Base-by-base conservation (phyloP, 1,284 basidiomycete genomes). In the Moesziomyces globuligerus region DNA sequence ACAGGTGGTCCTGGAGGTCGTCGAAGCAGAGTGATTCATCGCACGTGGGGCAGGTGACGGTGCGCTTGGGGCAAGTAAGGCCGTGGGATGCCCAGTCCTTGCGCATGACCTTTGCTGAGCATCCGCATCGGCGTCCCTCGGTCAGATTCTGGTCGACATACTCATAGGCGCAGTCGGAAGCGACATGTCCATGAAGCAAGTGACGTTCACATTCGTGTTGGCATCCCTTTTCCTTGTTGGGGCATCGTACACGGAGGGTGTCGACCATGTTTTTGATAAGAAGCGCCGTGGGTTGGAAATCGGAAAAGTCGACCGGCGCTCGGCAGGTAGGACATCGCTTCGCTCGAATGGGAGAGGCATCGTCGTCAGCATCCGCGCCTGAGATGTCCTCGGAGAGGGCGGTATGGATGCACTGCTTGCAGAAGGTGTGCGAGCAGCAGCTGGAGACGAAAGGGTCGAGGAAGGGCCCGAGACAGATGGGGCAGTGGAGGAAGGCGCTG, bases 241-340 rank as follows among this genome's bases (percentile, higher is more conserved):
- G 70, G 28, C 75, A 77, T 26, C 58, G 53, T 13, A 77, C 75
- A 11, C 38, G 51, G 3, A 77, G 67, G 5, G 71, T 66, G 34
- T 77, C 75, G 40, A 77, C 75, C 66, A 77, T 76, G 47, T 75
- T 73, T 25, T 68, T 69, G 56, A 77, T 70, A 18, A 77, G 55
- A 8, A 72, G 54, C 4, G 70, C 64, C 1, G 73, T 68, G 3
- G 75, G 69, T 21, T 52, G 43, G 39, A 75, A 68, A 18, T 62
- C 48, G 15, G 45, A 37, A 4, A 73, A 52, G 7, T 46, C 32
- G 20, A 66, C 52, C 5, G 48, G 3, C 4, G 71, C 65, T 24
- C 75, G 38, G 44, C 75, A 77, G 4, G 62, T 68, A 0, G 75
- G 75, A 43, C 75, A 77, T 1, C 67, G 44, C 13, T 48, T 41